A percentile compares a stretch with the other conserved stretches of the same genome.
Conservation (phyloP, 129 eudicot genomes). For the Calendula officinalis region DNA sequence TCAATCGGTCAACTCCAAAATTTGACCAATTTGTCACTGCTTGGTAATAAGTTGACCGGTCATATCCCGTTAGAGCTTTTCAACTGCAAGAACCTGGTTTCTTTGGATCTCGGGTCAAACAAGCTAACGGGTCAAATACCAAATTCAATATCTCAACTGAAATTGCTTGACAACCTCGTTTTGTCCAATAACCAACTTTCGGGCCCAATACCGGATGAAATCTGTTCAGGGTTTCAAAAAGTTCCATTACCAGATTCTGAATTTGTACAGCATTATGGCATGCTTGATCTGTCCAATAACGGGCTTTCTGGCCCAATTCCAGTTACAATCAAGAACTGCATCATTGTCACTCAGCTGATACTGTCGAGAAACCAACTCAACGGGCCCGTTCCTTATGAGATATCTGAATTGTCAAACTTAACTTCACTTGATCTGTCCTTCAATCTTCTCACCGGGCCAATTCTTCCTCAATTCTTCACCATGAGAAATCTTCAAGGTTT, state of each 20-base stretch:
- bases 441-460: conserved; percentile 52
- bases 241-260: conserved; percentile 82
- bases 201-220: conserved; percentile 77
- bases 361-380: conserved; percentile 61
- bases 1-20: conserved; percentile 66
- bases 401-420: conserved; percentile 54
- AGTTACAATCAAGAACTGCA: conserved; percentile 55
- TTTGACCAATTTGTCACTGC: conserved; percentile 78
- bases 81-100: conserved; percentile 61
- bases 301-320: conserved; percentile 74
- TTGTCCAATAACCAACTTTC: conserved; percentile 64
- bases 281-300: conserved; percentile 87
- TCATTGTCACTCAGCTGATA: conserved; percentile 49
- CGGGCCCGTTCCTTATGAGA: conserved; percentile 72
- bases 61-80: conserved; percentile 72
- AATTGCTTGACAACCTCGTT: conserved; percentile 78
- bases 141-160: conserved; percentile 52
- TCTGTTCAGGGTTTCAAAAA: conserved; percentile 86
- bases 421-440: conserved; percentile 73
- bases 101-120: conserved; percentile 77
- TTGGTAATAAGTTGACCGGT: conserved; percentile 70
- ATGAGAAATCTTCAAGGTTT: conserved; percentile 83
- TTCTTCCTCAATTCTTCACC: conserved; percentile 51
- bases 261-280: conserved; percentile 83
- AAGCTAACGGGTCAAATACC: conserved; percentile 62